Conservation (phyloP, 306 rosid genomes). For the Heteromeles arbutifolia region DNA sequence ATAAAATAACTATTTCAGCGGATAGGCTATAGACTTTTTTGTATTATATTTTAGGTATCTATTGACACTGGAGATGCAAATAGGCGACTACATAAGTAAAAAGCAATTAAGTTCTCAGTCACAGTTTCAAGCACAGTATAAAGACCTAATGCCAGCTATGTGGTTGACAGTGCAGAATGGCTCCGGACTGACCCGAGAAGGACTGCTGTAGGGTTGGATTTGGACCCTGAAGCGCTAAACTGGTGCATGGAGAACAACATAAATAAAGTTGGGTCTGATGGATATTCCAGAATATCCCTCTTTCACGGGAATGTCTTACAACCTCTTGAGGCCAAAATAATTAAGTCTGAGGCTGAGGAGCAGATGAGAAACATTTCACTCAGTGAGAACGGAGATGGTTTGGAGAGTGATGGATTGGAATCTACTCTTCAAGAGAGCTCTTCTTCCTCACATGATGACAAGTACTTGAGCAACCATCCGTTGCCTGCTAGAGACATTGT, state of each 20-base stretch:
- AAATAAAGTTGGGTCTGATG: constrained; percentile 60
- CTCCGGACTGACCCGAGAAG: constrained; percentile 70
- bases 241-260: constrained; percentile 88
- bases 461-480: constrained; percentile 26
- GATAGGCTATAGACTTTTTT: background rate
- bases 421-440: constrained; percentile 31
- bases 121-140: background rate
- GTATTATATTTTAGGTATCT: background rate
- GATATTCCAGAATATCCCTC: constrained; percentile 69
- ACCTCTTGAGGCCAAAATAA: constrained; percentile 65
- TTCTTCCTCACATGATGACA: constrained; percentile 23
- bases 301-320: constrained; percentile 85
- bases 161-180: constrained; percentile 70
- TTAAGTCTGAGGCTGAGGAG: constrained; percentile 39
- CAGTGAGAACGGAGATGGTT: constrained; percentile 24
- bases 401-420: constrained; percentile 25
- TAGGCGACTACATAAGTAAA: background rate
- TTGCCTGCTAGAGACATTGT: constrained; percentile 66
- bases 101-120: background rate
- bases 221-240: constrained; percentile 69
- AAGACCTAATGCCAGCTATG: constrained; percentile 13
- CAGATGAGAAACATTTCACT: constrained; percentile 40
- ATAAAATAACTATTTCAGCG: background rate
- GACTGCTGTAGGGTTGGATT: constrained; percentile 82
- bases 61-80: background rate